These are phyloP conservation scores for Trypanosomatidae sp. DNA, from an alignment of 208 protist species.

Conservation along the genomic window DNA sequence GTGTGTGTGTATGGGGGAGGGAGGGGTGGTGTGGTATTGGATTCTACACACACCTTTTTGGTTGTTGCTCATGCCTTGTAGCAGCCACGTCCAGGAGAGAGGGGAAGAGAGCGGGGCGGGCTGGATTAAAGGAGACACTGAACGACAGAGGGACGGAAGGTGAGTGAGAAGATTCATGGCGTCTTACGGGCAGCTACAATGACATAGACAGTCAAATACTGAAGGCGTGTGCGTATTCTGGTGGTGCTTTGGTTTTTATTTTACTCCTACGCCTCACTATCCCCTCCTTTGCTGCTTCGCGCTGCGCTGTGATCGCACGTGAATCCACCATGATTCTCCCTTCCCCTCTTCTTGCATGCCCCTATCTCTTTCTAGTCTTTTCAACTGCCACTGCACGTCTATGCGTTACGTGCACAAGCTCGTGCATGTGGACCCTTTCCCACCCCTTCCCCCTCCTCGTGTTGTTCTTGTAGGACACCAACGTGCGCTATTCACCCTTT, in stretches of 20 bases:
- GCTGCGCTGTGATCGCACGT: not conserved
- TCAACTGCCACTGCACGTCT: not conserved
- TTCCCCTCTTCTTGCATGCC: not conserved
- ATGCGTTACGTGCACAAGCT: not conserved
- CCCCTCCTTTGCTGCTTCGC: not conserved
- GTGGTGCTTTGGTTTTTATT: not conserved
- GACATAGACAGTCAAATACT: not conserved
- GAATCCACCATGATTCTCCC: not conserved
- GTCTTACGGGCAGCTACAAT: not conserved
- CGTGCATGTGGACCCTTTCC: not conserved
- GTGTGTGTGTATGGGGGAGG: too few relatives aligned
- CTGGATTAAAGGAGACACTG: not conserved
- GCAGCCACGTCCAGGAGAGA: not conserved
- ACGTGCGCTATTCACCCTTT: not conserved
- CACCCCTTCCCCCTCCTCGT: not conserved
- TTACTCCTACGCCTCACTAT: not conserved
- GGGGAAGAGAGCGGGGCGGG: not conserved
- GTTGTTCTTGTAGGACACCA: too few relatives aligned
- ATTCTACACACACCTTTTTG: too few relatives aligned
- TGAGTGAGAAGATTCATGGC: not conserved
- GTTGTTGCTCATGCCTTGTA: too few relatives aligned
- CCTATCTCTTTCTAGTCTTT: not conserved
- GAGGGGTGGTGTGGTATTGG: too few relatives aligned
- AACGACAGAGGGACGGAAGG: not conserved
- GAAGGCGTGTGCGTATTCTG: not conserved